Evolutionary conservation across 805 yeast species (phyloP), one percentile per base, ranked within the genome.

Genomic region (Komagataella populi): DNA sequence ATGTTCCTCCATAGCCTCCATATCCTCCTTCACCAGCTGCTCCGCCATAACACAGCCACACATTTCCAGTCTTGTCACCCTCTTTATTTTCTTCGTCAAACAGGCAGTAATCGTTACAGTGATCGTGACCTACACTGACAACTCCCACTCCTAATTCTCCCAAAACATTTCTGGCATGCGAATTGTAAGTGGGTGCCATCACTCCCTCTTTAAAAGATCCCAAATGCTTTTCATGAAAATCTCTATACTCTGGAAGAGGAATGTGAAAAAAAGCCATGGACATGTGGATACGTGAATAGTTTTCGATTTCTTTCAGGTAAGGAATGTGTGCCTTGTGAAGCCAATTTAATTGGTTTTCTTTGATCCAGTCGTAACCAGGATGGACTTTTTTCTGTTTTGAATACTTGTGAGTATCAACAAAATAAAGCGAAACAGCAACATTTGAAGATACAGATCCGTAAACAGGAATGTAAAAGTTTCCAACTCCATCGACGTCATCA

Each of bases 21-120:
- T 93, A 93, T 0, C 96, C 98, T 45, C 98, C 99, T 67, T 87
- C 95, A 14, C 98, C 99, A 4, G 78, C 74, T 1, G 82, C 95
- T 23, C 99, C 99, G 3, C 96, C 99, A 62, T 88, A 89, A 61
- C 99, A 93, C 39, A 93, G 68, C 95, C 96, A 87, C 36, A 52
- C 68, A 64, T 30, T 50, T 55, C 30, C 54, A 50, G 45, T 51
- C 3, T 48, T 23, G 6, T 49, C 57, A 43, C 62, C 60, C 4
- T 55, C 46, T 10, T 56, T 60, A 46, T 62, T 56, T 39, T 55
- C 55, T 20, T 70, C 63, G 56, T 85, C 84, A 50, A 73, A 66
- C 53, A 87, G 66, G 66, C 99, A 93, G 63, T 77, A 93, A 61
- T 93, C 98, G 65, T 93, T 93, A 58, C 88, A 86, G 64, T 93